Base-by-base conservation (phyloP, 2,329 filamentous ascomycete genomes). In the Thielaviopsis euricoi region DNA sequence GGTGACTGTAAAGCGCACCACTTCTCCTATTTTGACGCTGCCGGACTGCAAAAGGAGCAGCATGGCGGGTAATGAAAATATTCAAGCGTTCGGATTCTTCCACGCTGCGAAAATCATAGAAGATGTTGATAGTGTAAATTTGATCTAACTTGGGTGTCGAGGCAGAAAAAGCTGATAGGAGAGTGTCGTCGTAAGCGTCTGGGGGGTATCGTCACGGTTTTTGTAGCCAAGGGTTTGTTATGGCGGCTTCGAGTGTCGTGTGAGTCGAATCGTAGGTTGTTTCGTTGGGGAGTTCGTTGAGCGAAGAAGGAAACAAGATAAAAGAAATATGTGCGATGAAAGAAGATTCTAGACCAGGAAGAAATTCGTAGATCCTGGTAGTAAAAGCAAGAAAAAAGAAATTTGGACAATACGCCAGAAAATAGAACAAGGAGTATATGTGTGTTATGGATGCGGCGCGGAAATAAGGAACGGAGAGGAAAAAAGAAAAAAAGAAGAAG, bases 21-120 rank as follows among this genome's bases (percentile, higher is more conserved):
- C 85, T 73, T 97, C 90, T 68, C 93, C 93, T 63, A 97, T 87
- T 71, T 91, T 95, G 69, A 97, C 86, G 73, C 80, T 88, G 67
- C 93, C 93, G 63, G 85, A 78, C 73, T 97, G 93, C 71, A 96
- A 87, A 61, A 95, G 75, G 68, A 97, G 82, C 63, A 97, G 77
- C 93, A 97, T 97, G 33, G 67, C 71, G 64, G 40, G 25, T 50
- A 19, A 33, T 33, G 23, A 26, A 51, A 22, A n/a, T 23, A n/a
- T 10, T 21, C n/a, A 5, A n/a, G 17, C n/a, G n/a, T 17, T 19
- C 3, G 9, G 43, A 5, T 48, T 48, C 43, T 19, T 6, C 6
- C 4, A 10, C n/a, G n/a, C 21, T 33, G 29, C 9, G 29, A 33
- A 33, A 10, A 33, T 33, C 29, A 33, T 33, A 33, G 29, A 10